A percentile compares a stretch with the other conserved stretches of the same genome.
phyloP scores from a whole-genome alignment of 2,329 filamentous ascomycete genomes.

The Thermothelomyces thermophilus region DNA sequence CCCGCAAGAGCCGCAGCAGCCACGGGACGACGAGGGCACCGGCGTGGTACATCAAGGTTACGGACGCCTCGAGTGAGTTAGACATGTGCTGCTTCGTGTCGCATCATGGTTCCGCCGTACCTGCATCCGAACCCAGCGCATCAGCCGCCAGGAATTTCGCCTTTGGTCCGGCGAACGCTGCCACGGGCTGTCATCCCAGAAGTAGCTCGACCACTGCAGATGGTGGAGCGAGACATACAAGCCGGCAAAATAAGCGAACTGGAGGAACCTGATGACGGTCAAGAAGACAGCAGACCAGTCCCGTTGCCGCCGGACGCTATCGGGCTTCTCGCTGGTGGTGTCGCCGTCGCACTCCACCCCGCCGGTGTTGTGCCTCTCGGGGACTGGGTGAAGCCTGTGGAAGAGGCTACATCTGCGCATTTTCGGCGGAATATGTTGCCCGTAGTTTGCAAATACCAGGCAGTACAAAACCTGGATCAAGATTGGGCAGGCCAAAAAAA shows the following conservation, averaged over 20 bases:
- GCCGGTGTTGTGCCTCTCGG: neutral
- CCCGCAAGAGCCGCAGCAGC: constrained; percentile 15
- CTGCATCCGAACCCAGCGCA: constrained; percentile 15
- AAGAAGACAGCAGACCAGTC: constrained; percentile 18
- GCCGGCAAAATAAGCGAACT: constrained; percentile 29
- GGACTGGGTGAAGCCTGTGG: neutral
- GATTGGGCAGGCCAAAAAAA: neutral
- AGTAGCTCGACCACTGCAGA: constrained; percentile 12
- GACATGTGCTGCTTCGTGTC: neutral
- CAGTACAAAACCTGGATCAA: no score
- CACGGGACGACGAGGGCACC: constrained; percentile 18
- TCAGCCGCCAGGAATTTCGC: constrained; percentile 4
- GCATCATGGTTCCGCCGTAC: neutral
- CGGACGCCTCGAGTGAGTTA: constrained; percentile 16
- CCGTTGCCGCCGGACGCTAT: constrained; percentile 12
- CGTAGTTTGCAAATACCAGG: neutral
- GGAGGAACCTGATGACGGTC: constrained; percentile 20
- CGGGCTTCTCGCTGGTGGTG: constrained; percentile 2
- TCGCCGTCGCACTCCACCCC: neutral
- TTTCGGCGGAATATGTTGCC: neutral
- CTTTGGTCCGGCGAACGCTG: neutral
- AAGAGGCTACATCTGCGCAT: constrained; percentile 7
- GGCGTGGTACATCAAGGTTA: constrained; percentile 21
- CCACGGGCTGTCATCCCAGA: constrained; percentile 8
- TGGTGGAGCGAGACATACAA: constrained; percentile 15